These are phyloP conservation scores for Salvia rosmarinus DNA, from an alignment of 257 asterid genomes.

Conservation along the genomic window DNA sequence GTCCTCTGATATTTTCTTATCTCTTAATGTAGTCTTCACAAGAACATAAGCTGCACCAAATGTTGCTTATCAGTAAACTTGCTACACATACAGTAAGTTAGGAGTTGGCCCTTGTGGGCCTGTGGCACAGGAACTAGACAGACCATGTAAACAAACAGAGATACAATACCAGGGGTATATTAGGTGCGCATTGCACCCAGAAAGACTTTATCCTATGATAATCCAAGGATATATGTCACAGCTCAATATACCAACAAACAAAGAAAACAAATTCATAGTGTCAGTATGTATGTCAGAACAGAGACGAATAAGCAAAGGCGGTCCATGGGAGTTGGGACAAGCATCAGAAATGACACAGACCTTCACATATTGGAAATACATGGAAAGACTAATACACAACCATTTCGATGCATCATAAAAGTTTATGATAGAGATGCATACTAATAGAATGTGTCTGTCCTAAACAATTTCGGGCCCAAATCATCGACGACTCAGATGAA, in stretches of 20 bases:
- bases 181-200: background rate
- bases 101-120: conserved; percentile 6
- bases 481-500: background rate
- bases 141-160: background rate
- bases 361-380: background rate
- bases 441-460: background rate
- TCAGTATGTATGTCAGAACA: background rate
- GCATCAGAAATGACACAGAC: conserved; percentile 1
- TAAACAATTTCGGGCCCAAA: background rate
- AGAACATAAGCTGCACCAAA: conserved; percentile 61
- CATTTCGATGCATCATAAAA: background rate
- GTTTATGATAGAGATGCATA: background rate
- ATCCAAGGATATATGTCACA: background rate
- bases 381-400: background rate
- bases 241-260: background rate
- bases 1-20: conserved; percentile 39
- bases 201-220: background rate
- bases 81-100: background rate
- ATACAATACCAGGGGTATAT: too few species aligned
- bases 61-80: background rate
- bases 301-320: background rate
- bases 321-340: background rate
- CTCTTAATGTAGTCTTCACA: conserved; percentile 55
- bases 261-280: background rate
- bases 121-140: background rate